Evolutionary conservation across 2,329 filamentous ascomycete genomes (phyloP), one percentile per base, ranked within the genome.

Genomic region (Drechmeria coniospora): DNA sequence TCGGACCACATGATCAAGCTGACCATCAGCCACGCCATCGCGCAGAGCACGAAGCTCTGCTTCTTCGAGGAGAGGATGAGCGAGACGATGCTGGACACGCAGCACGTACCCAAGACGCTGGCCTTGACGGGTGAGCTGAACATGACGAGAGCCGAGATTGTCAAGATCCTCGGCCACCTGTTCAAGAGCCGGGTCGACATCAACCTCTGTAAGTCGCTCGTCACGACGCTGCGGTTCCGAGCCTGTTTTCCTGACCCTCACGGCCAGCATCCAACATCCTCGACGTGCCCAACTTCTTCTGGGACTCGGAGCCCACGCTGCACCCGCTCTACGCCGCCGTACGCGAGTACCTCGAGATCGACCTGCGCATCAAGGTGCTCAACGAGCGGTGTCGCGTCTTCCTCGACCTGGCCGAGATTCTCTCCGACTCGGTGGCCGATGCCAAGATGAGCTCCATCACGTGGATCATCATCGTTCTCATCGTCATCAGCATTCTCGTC

Each of bases 1-100:
- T 71, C 66, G 16, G 90, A 98, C 56, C 90, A 98, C 56, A 95
- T 98, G 87, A 92, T 95, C 49, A 95, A 95, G 56, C 65, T 98
- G 11, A 84, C 87, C 19, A 98, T 98, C 60, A 92, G 81, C 50
- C 90, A 98, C 49, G 90, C 86, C 21, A 94, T 98, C 41, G 84
- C 84, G 1, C 90, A 98, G 54, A 94, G 86, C 51, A 98, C 90
- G 0, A 95, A 94, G 53, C 61, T 98, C 22, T 90, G 79, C 47
- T 83, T 90, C 50, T 98, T 98, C 44, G 90, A 98, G 51, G 90
- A 93, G 54, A 72, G 80, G 32, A 94, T 98, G 87, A 79, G 79
- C 27, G 71, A 82, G 43, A 94, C 92, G 1, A 94, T 98, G 86
- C 61, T 74, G 5, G 79, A 87, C 41, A 87, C 90, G 3, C 84